A percentile compares a stretch with the other conserved stretches of the same genome.
Conservation (phyloP, 129 eudicot species). For the Kitagawia praeruptora region DNA sequence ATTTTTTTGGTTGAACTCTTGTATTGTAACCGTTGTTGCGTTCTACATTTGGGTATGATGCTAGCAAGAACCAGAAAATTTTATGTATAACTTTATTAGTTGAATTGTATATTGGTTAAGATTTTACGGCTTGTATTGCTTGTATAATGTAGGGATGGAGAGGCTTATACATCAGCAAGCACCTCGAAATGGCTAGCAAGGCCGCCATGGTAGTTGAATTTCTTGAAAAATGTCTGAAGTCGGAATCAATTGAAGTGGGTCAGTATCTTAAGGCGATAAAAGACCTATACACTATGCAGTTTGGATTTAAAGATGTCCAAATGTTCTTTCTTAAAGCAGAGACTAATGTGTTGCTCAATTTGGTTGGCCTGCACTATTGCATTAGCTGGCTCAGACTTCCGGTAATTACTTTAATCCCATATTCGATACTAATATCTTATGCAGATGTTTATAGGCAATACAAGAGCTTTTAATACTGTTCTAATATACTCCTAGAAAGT, state of each 20-base stretch:
- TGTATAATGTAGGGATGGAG: conserved; percentile 64
- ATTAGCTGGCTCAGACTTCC: conserved; percentile 65
- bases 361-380: conserved; percentile 91
- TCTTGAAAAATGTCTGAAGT: conserved; percentile 44
- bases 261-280: conserved; percentile 67
- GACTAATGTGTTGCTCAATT: conserved; percentile 60
- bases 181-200: conserved; percentile 58
- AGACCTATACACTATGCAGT: conserved; percentile 46
- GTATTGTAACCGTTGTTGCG: background rate
- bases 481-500: background rate
- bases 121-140: background rate
- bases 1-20: background rate
- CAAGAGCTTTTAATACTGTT: background rate
- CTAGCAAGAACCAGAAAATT: background rate
- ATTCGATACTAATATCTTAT: background rate
- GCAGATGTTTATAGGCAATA: background rate
- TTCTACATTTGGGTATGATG: background rate
- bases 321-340: conserved; percentile 61
- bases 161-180: conserved; percentile 56
- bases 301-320: conserved; percentile 70
- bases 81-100: background rate
- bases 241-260: conserved; percentile 64
- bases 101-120: background rate
- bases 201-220: conserved; percentile 46
- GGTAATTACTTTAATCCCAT: conserved; percentile 31